A percentile compares a stretch with the other conserved stretches of the same genome.
Conservation (phyloP, 129 eudicot genomes). For the Chrysanthemum lavandulifolium region DNA sequence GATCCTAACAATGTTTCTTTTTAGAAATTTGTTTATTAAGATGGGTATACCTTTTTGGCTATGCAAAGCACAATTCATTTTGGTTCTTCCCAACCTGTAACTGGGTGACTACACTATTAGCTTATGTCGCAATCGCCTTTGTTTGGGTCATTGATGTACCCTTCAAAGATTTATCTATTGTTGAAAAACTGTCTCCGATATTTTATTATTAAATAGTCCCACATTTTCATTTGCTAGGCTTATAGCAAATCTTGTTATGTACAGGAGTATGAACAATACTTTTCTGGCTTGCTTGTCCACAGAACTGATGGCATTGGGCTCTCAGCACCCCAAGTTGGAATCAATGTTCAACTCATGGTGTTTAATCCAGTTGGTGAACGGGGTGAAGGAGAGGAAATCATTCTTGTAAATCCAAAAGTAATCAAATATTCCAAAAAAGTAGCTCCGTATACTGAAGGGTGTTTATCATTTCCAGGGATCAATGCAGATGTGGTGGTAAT, state of each 20-base stretch:
- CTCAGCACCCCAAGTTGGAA: conserved; percentile 94
- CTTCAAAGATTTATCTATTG: background rate
- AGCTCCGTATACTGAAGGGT: conserved; percentile 68
- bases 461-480: conserved; percentile 88
- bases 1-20: too few relatives aligned
- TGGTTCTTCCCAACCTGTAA: background rate
- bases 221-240: conserved; percentile 9
- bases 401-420: conserved; percentile 81
- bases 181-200: conserved; percentile 1
- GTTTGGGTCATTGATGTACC: background rate
- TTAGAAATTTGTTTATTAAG: too few relatives aligned
- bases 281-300: conserved; percentile 56
- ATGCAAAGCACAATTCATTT: background rate
- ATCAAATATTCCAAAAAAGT: conserved; percentile 54
- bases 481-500: conserved; percentile 79
- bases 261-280: conserved; percentile 46
- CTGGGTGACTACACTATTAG: too few relatives aligned
- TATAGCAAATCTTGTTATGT: conserved; percentile 32
- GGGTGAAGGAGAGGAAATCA: conserved; percentile 94
- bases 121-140: too few relatives aligned
- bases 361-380: conserved; percentile 86
- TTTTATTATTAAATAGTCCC: conserved; percentile 1
- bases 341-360: conserved; percentile 90
- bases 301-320: conserved; percentile 99
- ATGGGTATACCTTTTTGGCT: background rate